These are phyloP conservation scores for Setomelanomma holmii DNA, from an alignment of 2,329 filamentous ascomycete species.

Conservation along the genomic window DNA sequence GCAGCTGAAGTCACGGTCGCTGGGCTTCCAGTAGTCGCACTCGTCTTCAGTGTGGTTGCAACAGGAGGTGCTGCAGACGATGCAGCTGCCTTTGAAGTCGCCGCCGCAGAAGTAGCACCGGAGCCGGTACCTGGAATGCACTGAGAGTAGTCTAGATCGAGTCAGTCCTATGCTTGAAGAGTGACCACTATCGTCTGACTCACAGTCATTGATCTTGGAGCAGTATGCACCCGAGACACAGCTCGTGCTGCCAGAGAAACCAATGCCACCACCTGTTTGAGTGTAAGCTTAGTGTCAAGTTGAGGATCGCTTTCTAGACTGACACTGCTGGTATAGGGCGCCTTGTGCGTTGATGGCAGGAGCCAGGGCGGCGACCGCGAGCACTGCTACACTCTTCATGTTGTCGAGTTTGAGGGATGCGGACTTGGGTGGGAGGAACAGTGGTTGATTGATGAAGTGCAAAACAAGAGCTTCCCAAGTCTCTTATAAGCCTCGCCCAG, in stretches of 20 bases:
- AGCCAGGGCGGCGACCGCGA: background rate
- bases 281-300: background rate
- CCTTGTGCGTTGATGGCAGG: background rate
- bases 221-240: conserved; percentile 15
- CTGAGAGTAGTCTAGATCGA: conserved; percentile 9
- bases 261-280: conserved; percentile 6
- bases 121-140: conserved; percentile 14
- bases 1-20: background rate
- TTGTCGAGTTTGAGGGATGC: background rate
- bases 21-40: conserved; percentile 14
- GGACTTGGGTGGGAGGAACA: background rate
- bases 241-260: conserved; percentile 6
- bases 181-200: background rate
- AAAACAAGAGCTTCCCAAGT: background rate
- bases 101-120: background rate
- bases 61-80: background rate
- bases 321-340: background rate
- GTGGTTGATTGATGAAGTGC: background rate
- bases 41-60: conserved; percentile 7
- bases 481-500: background rate
- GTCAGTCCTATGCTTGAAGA: background rate
- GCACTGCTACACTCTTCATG: background rate
- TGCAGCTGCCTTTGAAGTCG: background rate
- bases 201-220: conserved; percentile 15
- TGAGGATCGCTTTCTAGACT: background rate